Conservation (phyloP, 176 grass and related monocot genomes). For the Olyra latifolia region DNA sequence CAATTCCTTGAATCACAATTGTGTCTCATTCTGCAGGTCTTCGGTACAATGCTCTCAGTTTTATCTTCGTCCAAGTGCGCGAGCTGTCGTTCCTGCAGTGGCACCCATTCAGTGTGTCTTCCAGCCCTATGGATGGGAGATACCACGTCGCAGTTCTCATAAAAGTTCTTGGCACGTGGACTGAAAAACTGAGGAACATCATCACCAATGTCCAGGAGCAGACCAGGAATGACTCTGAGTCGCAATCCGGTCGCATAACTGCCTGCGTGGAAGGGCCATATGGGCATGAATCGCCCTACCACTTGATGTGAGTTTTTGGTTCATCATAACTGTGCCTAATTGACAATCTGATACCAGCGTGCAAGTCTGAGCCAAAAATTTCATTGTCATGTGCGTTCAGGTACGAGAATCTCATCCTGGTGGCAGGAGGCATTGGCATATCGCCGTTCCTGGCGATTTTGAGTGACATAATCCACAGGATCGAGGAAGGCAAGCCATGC, state of each 20-base stretch:
- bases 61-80: constrained; percentile 88
- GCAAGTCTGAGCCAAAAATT: neutral
- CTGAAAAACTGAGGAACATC: constrained; percentile 60
- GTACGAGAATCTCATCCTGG: constrained; percentile 98
- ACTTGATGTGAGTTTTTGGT: constrained; percentile 78
- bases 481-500: constrained; percentile 63
- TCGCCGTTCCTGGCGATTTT: constrained; percentile 86
- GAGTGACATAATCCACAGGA: constrained; percentile 84
- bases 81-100: constrained; percentile 88
- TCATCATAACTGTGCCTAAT: neutral
- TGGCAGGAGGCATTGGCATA: constrained; percentile 94
- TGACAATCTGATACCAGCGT: neutral
- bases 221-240: constrained; percentile 26
- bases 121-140: constrained; percentile 89
- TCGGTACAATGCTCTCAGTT: constrained; percentile 86
- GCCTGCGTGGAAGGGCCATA: constrained; percentile 91
- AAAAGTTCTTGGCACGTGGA: constrained; percentile 94
- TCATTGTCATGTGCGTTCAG: constrained; percentile 18
- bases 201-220: constrained; percentile 57
- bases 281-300: constrained; percentile 92
- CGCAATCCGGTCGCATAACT: constrained; percentile 47
- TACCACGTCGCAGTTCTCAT: constrained; percentile 89
- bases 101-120: constrained; percentile 98
- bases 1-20: neutral
- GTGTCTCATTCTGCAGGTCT: constrained; percentile 54